Evolutionary conservation across 2,329 filamentous ascomycete genomes (phyloP).

Genomic region (Colletotrichum cordylinicola): DNA sequence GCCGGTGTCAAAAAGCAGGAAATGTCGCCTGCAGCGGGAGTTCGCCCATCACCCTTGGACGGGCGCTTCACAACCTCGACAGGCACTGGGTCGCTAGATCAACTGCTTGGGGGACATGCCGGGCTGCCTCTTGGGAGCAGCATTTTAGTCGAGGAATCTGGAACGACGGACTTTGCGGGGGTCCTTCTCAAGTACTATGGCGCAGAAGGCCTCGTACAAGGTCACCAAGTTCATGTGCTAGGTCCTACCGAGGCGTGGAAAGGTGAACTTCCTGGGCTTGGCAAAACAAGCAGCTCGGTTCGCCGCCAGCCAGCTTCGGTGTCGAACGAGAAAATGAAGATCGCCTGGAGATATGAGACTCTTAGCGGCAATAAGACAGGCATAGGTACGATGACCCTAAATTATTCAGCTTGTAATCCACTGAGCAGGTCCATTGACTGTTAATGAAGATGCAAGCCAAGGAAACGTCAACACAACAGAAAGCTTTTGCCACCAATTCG

Average conservation of each 20-base stretch:
- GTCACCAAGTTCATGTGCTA: slow-evolving; percentile 85
- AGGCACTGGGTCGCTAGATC: slow-evolving; percentile 85
- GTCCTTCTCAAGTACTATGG: slow-evolving; percentile 87
- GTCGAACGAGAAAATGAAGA: slow-evolving; percentile 87
- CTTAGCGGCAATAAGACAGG: slow-evolving; percentile 54
- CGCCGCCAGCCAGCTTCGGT: slow-evolving; percentile 41
- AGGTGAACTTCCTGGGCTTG: slow-evolving; percentile 80
- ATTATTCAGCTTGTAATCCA: neutral
- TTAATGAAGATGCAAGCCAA: neutral
- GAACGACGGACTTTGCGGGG: slow-evolving; percentile 92
- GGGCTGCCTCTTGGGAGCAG: slow-evolving; percentile 84
- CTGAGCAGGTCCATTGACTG: neutral
- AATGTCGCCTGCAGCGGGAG: slow-evolving; percentile 49
- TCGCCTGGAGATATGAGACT: slow-evolving; percentile 95
- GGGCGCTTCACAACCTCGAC: slow-evolving; percentile 90
- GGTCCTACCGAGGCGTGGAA: slow-evolving; percentile 83
- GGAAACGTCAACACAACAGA: slow-evolving; percentile 25
- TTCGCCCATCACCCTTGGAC: slow-evolving; percentile 87
- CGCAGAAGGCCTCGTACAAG: slow-evolving; percentile 90
- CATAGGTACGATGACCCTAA: slow-evolving; percentile 18
- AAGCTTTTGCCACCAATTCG: slow-evolving; percentile 75
- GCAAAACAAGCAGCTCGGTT: slow-evolving; percentile 45
- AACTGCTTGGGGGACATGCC: slow-evolving; percentile 83
- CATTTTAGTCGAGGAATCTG: slow-evolving; percentile 83
- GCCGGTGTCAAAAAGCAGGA: slow-evolving; percentile 31